Evolutionary conservation across 768 basidiomycete species (phyloP).

Genomic region (Boletus sp.): DNA sequence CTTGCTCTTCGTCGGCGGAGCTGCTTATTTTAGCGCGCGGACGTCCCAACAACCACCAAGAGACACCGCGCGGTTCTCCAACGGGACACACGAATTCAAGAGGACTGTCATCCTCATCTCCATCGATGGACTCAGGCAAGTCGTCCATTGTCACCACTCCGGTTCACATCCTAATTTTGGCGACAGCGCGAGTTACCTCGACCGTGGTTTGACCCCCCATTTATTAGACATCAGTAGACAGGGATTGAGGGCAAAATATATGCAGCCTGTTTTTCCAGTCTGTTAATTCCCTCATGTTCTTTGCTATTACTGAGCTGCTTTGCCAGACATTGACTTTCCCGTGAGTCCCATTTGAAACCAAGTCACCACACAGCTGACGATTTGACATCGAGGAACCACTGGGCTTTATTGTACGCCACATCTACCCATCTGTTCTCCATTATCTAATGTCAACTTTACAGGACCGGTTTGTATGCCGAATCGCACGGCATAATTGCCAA

Average conservation of each 20-base stretch:
- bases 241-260: slow-evolving; percentile 83
- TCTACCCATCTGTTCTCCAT: background rate
- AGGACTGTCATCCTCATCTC: slow-evolving; percentile 81
- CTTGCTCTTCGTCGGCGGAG: slow-evolving; percentile 13
- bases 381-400: slow-evolving; percentile 68
- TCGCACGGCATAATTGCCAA: slow-evolving; percentile 91
- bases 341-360: slow-evolving; percentile 41
- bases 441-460: slow-evolving; percentile 26
- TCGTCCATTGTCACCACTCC: background rate
- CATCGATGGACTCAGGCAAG: slow-evolving; percentile 79
- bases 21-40: slow-evolving; percentile 4
- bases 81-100: slow-evolving; percentile 81
- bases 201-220: slow-evolving; percentile 82
- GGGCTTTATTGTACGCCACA: slow-evolving; percentile 68
- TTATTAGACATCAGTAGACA: slow-evolving; percentile 74
- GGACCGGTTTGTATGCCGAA: slow-evolving; percentile 88
- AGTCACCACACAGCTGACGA: background rate
- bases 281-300: slow-evolving; percentile 34
- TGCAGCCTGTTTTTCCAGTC: slow-evolving; percentile 87
- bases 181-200: slow-evolving; percentile 78
- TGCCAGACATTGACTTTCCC: slow-evolving; percentile 84
- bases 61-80: slow-evolving; percentile 46
- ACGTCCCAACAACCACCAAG: slow-evolving; percentile 1
- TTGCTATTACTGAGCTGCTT: slow-evolving; percentile 1
- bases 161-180: background rate